Evolutionary conservation across 768 basidiomycete genomes (phyloP).

Genomic region (Macrolepiota fuliginosa): DNA sequence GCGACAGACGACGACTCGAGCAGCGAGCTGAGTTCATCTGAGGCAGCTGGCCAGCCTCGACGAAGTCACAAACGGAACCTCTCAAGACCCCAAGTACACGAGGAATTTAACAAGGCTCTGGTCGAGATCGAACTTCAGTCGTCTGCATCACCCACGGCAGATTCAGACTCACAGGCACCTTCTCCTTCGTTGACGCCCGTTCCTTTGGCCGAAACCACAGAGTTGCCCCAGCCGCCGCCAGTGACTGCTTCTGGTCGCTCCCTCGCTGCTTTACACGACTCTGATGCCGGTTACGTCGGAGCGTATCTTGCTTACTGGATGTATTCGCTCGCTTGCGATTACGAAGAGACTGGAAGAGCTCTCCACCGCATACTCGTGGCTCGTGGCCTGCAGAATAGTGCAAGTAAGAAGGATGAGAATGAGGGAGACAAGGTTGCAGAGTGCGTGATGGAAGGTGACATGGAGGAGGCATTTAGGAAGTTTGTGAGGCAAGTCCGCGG

Average conservation of each 20-base stretch:
- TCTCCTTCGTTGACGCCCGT: slow-evolving; percentile 2
- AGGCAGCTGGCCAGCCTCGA: neutral
- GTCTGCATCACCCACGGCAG: slow-evolving; percentile 5
- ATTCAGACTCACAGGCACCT: slow-evolving; percentile 7
- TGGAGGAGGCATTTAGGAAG: slow-evolving; percentile 27
- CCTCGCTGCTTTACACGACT: slow-evolving; percentile 38
- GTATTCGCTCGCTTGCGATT: slow-evolving; percentile 41
- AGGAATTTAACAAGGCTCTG: slow-evolving; percentile 16
- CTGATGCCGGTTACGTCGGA: slow-evolving; percentile 38
- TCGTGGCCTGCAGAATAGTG: neutral
- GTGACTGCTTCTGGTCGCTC: slow-evolving; percentile 29
- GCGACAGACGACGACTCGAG: neutral
- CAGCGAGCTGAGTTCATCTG: neutral
- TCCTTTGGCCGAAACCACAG: neutral
- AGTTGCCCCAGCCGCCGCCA: slow-evolving; percentile 9
- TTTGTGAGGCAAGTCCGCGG: slow-evolving; percentile 24
- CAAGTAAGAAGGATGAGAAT: neutral
- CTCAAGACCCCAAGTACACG: slow-evolving; percentile 16
- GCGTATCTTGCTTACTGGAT: slow-evolving; percentile 42
- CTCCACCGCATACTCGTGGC: slow-evolving; percentile 30
- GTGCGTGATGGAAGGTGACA: slow-evolving; percentile 21
- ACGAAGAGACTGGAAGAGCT: slow-evolving; percentile 38
- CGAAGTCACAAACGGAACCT: slow-evolving; percentile 9
- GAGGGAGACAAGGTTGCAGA: neutral
- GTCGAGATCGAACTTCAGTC: slow-evolving; percentile 13